phyloP scores from a whole-genome alignment of 257 asterid species.

The Apocynum venetum region DNA sequence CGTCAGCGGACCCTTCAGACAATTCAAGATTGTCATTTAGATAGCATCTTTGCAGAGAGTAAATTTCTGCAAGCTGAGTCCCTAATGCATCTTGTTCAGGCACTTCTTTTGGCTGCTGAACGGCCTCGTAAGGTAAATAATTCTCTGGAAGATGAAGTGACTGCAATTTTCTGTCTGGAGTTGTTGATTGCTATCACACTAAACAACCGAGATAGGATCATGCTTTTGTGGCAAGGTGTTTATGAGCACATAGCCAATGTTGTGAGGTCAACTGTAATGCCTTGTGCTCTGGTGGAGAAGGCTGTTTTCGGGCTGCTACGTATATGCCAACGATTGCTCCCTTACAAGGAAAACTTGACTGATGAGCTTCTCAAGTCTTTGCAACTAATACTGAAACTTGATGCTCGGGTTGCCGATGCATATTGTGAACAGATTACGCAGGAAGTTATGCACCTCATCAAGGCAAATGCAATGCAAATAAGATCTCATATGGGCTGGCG shows the following conservation, averaged over 20 bases:
- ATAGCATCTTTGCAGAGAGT: constrained; percentile 80
- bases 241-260: constrained; percentile 76
- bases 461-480: constrained; percentile 86
- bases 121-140: constrained; percentile 54
- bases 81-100: constrained; percentile 70
- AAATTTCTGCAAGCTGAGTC: constrained; percentile 90
- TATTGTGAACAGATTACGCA: constrained; percentile 88
- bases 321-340: constrained; percentile 86
- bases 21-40: constrained; percentile 73
- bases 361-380: constrained; percentile 89
- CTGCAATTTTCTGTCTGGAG: constrained; percentile 81
- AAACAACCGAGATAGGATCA: constrained; percentile 80
- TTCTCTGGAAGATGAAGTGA: constrained; percentile 54
- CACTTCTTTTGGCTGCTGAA: constrained; percentile 65
- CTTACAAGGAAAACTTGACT: constrained; percentile 82
- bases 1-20: constrained; percentile 67
- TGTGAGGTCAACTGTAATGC: constrained; percentile 79
- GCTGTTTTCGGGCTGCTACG: constrained; percentile 92
- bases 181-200: constrained; percentile 73
- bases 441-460: constrained; percentile 86
- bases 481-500: constrained; percentile 92
- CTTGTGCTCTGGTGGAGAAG: constrained; percentile 87
- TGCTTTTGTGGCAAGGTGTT: constrained; percentile 83
- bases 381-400: constrained; percentile 82
- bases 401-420: constrained; percentile 95